A percentile compares a stretch with the other conserved stretches of the same genome.
Evolutionary conservation across 257 asterid genomes (phyloP).

Genomic region (Linderniella brevidens): DNA sequence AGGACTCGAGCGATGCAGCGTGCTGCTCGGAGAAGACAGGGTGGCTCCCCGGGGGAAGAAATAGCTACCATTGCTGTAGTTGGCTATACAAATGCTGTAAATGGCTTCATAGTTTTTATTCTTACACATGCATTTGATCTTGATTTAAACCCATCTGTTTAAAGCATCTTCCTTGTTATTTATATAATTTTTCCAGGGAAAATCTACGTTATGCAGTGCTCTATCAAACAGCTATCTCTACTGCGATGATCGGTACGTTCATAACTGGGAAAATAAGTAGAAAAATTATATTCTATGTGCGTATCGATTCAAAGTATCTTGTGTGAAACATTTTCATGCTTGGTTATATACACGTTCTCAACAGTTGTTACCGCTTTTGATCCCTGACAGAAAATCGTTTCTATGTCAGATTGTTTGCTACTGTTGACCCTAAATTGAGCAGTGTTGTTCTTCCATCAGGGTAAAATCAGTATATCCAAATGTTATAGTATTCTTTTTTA

Average conservation of each 20-base stretch:
- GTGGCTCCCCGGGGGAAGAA: constrained; percentile 45
- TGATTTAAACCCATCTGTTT: not conserved
- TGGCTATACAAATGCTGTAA: constrained; percentile 97
- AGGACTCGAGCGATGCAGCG: constrained; percentile 87
- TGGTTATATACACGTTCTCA: not conserved
- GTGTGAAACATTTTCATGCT: not conserved
- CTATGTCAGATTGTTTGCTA: constrained; percentile 78
- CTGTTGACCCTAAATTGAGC: constrained; percentile 88
- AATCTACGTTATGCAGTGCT: constrained; percentile 75
- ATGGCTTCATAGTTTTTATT: constrained; percentile 9
- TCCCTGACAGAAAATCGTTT: constrained; percentile 11
- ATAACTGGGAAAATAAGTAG: not conserved
- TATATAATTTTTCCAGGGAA: constrained; percentile 37
- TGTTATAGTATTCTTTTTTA: not conserved
- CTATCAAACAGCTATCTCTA: constrained; percentile 64
- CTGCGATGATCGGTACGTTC: constrained; percentile 74
- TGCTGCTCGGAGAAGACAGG: constrained; percentile 67
- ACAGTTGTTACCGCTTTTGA: constrained; percentile 7
- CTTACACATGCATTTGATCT: not conserved
- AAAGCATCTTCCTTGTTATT: too few species aligned
- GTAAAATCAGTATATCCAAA: constrained; percentile 19
- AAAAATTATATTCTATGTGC: too few species aligned
- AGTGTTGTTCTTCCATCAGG: constrained; percentile 84
- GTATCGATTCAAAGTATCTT: too few species aligned
- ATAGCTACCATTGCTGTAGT: constrained; percentile 82